phyloP scores from a whole-genome alignment of 371 early-diverging fungal species.

The Lichtheimia corymbifera region DNA sequence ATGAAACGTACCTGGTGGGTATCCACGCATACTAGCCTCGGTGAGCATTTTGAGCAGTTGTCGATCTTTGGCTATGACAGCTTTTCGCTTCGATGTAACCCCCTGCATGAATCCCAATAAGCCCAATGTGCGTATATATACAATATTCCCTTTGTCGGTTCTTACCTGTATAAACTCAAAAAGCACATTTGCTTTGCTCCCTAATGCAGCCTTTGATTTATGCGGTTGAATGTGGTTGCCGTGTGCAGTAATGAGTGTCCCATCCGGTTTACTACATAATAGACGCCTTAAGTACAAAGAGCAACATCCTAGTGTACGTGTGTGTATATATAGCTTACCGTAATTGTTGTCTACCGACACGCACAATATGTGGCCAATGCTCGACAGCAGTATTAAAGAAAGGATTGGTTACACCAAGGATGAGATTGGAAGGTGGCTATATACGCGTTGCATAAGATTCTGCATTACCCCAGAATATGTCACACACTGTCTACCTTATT shows the following conservation, averaged over 20 bases:
- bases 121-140: no score
- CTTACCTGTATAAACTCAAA: conserved; percentile 61
- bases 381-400: conserved; percentile 87
- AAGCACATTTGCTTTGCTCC: conserved; percentile 38
- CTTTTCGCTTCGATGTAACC: conserved; percentile 78
- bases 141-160: not conserved
- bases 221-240: conserved; percentile 23
- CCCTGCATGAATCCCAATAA: conserved; percentile 34
- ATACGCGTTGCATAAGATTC: conserved; percentile 5
- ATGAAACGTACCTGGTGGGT: conserved; percentile 52
- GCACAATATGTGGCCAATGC: conserved; percentile 91
- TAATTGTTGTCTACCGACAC: conserved; percentile 66
- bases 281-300: no score
- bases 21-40: conserved; percentile 67
- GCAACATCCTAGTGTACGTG: no score
- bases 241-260: conserved; percentile 37
- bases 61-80: conserved; percentile 77
- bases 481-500: conserved; percentile 41
- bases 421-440: conserved; percentile 78
- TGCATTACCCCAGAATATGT: not conserved
- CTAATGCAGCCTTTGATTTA: conserved; percentile 26
- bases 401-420: conserved; percentile 95
- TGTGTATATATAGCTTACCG: conserved; percentile 26
- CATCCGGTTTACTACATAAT: conserved; percentile 47
- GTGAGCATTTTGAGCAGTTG: conserved; percentile 70